Conservation (phyloP, 768 basidiomycete genomes). For the Auricularia sp. region DNA sequence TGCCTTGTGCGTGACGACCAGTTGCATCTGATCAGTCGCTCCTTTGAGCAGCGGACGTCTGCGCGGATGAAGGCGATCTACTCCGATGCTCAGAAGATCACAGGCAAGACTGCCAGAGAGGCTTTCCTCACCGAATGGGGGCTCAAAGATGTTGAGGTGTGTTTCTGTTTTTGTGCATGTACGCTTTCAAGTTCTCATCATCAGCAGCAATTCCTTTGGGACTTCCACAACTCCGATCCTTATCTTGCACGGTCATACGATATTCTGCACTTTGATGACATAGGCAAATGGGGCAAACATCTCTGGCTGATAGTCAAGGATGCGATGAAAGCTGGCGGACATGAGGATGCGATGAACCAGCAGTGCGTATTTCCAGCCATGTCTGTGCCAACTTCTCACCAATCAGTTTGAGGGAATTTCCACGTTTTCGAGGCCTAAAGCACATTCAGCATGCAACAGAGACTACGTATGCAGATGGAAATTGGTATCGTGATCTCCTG, state of each 20-base stretch:
- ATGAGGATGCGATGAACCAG: slow-evolving; percentile 12
- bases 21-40: slow-evolving; percentile 13
- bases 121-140: slow-evolving; percentile 15
- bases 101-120: slow-evolving; percentile 11
- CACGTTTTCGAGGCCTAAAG: slow-evolving; percentile 22
- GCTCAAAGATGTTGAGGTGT: slow-evolving; percentile 16
- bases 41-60: slow-evolving; percentile 13
- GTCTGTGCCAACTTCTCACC: background rate
- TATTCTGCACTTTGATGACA: slow-evolving; percentile 20
- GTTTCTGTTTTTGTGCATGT: background rate
- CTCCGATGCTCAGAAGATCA: slow-evolving; percentile 7
- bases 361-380: slow-evolving; percentile 13
- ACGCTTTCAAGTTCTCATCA: background rate
- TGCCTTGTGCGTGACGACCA: slow-evolving; percentile 18
- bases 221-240: slow-evolving; percentile 17
- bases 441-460: slow-evolving; percentile 23
- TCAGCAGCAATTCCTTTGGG: slow-evolving; percentile 21
- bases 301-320: slow-evolving; percentile 13
- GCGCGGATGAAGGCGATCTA: slow-evolving; percentile 15
- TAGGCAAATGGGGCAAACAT: slow-evolving; percentile 23
- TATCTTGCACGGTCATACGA: slow-evolving; percentile 20
- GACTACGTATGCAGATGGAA: slow-evolving; percentile 21
- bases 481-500: slow-evolving; percentile 20
- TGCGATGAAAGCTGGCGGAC: slow-evolving; percentile 11
- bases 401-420: slow-evolving; percentile 20